Evolutionary conservation across 305 asterid genomes (phyloP).

Genomic region (Caryopteris hybrid): DNA sequence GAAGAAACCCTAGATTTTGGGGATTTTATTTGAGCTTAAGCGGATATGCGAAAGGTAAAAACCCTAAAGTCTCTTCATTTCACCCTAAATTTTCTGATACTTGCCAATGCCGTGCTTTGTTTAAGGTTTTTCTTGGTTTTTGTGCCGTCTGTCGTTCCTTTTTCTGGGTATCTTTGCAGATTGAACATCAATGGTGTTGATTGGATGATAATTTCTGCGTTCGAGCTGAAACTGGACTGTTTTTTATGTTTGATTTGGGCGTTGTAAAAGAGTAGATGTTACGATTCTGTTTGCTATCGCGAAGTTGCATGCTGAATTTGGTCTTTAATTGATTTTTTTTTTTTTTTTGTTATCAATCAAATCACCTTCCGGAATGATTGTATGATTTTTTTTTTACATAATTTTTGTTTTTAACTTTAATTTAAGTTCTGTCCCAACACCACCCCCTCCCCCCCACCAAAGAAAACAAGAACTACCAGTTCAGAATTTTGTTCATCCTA

Average conservation of each 20-base stretch:
- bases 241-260: background rate
- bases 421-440: too few relatives aligned
- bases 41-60: conserved; percentile 48
- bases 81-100: background rate
- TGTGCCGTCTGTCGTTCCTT: background rate
- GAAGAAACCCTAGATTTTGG: conserved; percentile 24
- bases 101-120: background rate
- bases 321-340: background rate
- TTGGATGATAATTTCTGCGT: conserved; percentile 5
- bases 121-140: background rate
- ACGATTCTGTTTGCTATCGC: background rate
- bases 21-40: conserved; percentile 23
- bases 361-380: background rate
- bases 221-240: conserved; percentile 18
- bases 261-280: background rate
- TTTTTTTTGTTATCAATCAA: too few relatives aligned
- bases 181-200: conserved; percentile 16
- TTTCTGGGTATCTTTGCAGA: background rate
- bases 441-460: too few relatives aligned
- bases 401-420: too few relatives aligned
- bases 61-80: conserved; percentile 23
- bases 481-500: too few relatives aligned
- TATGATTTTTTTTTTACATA: too few relatives aligned
- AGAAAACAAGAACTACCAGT: too few relatives aligned
- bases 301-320: conserved; percentile 8